Evolutionary conservation across 139 green algal species (phyloP).

Genomic region (Chlorella sp.): DNA sequence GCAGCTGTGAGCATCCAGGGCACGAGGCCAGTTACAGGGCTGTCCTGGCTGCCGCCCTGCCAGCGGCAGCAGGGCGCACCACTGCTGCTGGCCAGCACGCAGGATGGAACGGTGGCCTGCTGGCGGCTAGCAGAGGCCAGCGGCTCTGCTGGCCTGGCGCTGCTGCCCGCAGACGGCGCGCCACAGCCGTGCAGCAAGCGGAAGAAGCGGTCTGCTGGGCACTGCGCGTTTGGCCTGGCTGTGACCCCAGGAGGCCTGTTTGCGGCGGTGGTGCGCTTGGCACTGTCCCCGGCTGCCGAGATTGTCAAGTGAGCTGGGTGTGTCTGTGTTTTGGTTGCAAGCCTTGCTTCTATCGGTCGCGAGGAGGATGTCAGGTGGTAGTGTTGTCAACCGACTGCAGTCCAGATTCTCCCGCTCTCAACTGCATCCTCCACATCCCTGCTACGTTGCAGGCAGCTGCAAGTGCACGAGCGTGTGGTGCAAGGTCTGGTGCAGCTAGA

Average conservation of each 20-base stretch:
- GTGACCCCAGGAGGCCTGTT: constrained; percentile 44
- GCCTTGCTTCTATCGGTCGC: too few relatives aligned
- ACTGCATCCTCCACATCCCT: neutral
- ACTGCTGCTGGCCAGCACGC: constrained; percentile 16
- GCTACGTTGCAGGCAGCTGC: constrained; percentile 5
- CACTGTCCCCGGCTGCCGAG: constrained; percentile 16
- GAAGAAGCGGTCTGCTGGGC: constrained; percentile 18
- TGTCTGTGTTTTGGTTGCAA: neutral
- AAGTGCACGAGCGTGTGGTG: constrained; percentile 30
- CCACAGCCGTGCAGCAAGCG: constrained; percentile 6
- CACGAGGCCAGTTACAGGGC: constrained; percentile 13
- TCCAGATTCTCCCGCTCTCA: too few relatives aligned
- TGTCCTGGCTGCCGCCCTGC: constrained; percentile 35
- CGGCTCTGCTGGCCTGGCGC: neutral
- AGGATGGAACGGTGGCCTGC: constrained; percentile 3
- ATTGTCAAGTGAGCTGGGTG: constrained; percentile 34
- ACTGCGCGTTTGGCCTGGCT: constrained; percentile 38
- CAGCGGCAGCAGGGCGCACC: constrained; percentile 11
- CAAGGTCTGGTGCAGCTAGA: constrained; percentile 28
- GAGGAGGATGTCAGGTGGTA: too few relatives aligned
- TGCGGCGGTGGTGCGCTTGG: constrained; percentile 17
- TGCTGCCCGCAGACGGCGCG: neutral
- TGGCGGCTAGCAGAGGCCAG: neutral
- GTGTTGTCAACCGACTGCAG: too few relatives aligned
- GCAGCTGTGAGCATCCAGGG: neutral